Evolutionary conservation across 169 alveolate species (phyloP).

Genomic region (Fabrea salina): DNA sequence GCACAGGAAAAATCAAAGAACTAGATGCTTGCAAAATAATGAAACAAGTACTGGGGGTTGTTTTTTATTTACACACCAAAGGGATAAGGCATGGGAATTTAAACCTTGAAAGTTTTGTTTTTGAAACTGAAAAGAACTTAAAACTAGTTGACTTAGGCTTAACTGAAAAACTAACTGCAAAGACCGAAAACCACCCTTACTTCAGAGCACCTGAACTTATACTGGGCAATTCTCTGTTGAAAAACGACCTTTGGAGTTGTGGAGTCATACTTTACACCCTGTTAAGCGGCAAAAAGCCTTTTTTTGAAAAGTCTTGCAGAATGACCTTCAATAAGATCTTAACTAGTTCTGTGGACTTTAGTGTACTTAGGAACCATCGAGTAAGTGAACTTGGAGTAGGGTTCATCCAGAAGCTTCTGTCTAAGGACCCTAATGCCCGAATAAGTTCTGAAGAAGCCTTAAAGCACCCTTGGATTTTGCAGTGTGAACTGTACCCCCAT

Average conservation of each 20-base stretch:
- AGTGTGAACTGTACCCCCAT: too few species aligned
- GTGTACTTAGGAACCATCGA: neutral
- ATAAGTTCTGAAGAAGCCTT: neutral
- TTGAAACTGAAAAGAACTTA: constrained; percentile 1
- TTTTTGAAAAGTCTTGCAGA: neutral
- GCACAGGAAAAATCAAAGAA: constrained; percentile 36
- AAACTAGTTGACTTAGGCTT: constrained; percentile 37
- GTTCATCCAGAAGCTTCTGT: neutral
- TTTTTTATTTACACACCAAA: constrained; percentile 46
- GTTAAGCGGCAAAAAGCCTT: neutral
- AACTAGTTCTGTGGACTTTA: neutral
- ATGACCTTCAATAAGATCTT: neutral
- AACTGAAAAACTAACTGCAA: too few species aligned
- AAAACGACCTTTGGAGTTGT: neutral
- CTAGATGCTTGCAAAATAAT: constrained; percentile 34
- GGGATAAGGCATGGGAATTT: constrained; percentile 48
- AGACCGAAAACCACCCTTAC: too few species aligned
- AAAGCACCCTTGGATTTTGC: neutral
- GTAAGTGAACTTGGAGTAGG: neutral
- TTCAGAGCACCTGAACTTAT: constrained; percentile 2
- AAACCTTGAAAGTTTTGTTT: constrained; percentile 50
- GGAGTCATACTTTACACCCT: neutral
- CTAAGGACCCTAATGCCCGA: neutral
- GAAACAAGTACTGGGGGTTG: constrained; percentile 40
- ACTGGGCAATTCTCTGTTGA: neutral